Evolutionary conservation across 371 early-diverging fungal genomes (phyloP).

Genomic region (Apophysomyces sp.): DNA sequence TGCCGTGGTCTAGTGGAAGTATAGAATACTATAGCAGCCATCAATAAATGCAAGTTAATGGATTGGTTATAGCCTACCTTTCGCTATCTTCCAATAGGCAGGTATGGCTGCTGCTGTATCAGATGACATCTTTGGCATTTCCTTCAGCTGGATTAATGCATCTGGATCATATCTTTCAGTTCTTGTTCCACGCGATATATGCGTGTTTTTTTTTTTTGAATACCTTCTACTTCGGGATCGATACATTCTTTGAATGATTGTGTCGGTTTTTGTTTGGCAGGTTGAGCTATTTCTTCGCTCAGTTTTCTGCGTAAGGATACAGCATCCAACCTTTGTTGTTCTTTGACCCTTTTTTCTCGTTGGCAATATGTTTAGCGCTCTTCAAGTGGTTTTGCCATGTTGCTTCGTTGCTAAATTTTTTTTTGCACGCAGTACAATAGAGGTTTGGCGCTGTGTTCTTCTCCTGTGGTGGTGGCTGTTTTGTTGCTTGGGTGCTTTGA

Average conservation of each 20-base stretch:
- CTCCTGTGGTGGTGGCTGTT: not conserved
- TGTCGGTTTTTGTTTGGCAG: not conserved
- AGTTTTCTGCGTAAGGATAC: not conserved
- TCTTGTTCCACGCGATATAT: not conserved
- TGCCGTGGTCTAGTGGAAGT: constrained; percentile 20
- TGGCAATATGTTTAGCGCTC: constrained; percentile 47
- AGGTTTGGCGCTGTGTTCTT: constrained; percentile 7
- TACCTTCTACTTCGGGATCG: not conserved
- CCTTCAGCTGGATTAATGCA: constrained; percentile 8
- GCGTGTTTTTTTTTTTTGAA: too few relatives aligned
- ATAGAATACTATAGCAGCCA: constrained; percentile 21
- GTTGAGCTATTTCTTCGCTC: not conserved
- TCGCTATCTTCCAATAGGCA: constrained; percentile 21
- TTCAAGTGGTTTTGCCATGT: constrained; percentile 40
- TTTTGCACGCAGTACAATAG: constrained; percentile 46
- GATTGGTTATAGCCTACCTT: constrained; percentile 11
- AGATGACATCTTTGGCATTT: constrained; percentile 2
- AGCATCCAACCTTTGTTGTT: not conserved
- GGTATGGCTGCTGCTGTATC: constrained; percentile 14
- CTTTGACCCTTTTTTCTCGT: constrained; percentile 26
- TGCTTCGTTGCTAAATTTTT: constrained; percentile 40
- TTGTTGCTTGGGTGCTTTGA: not conserved
- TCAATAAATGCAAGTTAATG: not conserved
- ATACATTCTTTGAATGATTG: not conserved
- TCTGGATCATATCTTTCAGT: constrained; percentile 8